Evolutionary conservation across 2,329 filamentous ascomycete species (phyloP), one percentile per base, ranked within the genome.

Genomic region (Coniochaeta pulveracea): DNA sequence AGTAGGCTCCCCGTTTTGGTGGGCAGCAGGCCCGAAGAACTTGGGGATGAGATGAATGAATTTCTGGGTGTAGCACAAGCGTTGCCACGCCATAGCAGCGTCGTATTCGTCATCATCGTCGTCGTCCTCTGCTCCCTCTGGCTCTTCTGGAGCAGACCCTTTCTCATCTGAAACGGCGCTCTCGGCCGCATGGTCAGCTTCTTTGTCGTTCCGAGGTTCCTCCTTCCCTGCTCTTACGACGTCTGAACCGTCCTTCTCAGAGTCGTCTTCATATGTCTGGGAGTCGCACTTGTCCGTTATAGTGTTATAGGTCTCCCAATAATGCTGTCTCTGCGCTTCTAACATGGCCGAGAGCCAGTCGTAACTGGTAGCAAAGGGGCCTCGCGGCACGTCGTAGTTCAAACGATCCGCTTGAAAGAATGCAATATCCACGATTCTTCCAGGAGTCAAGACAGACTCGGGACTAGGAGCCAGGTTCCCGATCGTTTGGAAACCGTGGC

Each of bases 301-400:
- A n/a, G n/a, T n/a, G n/a, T n/a, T n/a, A n/a, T n/a, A n/a, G n/a
- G n/a, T n/a, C n/a, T n/a, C 35, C 2, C 37, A 42, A 15, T 56
- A 47, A 31, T 57, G 46, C 10, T 40, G 30, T 9, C 50, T 34
- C 18, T 52, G 47, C n/a, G 58, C 39, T 11, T 40, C 42, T 4
- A 61, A 34, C 21, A 50, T 35, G 0, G 54, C 37, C 4, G 37
- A 39, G 5, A 64, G 41, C 57, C 56, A 63, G 25, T 57, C 57
- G n/a, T 54, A 37, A 34, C 54, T 54, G 3, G 49, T 58, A 4
- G 26, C 28, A 38, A 59, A 61, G 1, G 58, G 56, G 0, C 58
- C 59, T 4, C 56, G 48, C 2, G 46, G 36, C 6, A 60, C 36
- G 12, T 55, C 43, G 14, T 56, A 55, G 11, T 47, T 28, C 19